Percentiles rank a stretch among this genome's conserved stretches.
These are phyloP conservation scores for Schizochytrium sp. DNA, from an alignment of 108 stramenopile genomes.

Conservation along the genomic window DNA sequence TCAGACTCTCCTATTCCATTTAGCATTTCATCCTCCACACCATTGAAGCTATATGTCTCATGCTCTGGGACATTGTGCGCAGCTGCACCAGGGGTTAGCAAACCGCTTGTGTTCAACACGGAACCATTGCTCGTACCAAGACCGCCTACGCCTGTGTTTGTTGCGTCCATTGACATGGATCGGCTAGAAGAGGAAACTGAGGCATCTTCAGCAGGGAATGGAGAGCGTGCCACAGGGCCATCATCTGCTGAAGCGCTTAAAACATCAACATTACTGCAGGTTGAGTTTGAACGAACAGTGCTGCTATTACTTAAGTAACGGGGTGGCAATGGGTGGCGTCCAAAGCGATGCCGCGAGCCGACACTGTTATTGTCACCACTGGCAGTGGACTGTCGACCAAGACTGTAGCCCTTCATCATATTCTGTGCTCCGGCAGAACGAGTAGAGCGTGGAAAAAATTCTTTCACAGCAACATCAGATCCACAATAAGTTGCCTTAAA, in stretches of 20 bases:
- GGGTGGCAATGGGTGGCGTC: background rate
- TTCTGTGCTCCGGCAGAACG: background rate
- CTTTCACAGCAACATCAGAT: slow-evolving; percentile 37
- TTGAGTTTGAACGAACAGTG: slow-evolving; percentile 17
- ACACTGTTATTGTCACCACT: background rate
- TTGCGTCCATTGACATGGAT: background rate
- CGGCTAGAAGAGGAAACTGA: background rate
- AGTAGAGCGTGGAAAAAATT: slow-evolving; percentile 35
- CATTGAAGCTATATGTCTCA: background rate
- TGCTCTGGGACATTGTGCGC: background rate
- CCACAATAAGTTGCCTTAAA: slow-evolving; percentile 38
- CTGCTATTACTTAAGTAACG: slow-evolving; percentile 28
- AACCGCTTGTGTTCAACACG: background rate
- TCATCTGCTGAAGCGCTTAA: background rate
- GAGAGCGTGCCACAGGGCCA: background rate
- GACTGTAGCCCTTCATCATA: background rate
- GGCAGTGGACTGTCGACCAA: background rate
- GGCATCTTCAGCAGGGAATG: background rate
- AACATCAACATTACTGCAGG: background rate
- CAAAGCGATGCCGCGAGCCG: background rate
- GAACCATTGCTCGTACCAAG: background rate
- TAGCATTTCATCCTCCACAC: background rate
- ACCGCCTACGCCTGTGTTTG: background rate
- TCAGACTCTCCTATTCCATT: background rate
- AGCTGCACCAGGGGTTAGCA: background rate